phyloP scores from a whole-genome alignment of 371 early-diverging fungal species.

The Mucor saturninus region DNA sequence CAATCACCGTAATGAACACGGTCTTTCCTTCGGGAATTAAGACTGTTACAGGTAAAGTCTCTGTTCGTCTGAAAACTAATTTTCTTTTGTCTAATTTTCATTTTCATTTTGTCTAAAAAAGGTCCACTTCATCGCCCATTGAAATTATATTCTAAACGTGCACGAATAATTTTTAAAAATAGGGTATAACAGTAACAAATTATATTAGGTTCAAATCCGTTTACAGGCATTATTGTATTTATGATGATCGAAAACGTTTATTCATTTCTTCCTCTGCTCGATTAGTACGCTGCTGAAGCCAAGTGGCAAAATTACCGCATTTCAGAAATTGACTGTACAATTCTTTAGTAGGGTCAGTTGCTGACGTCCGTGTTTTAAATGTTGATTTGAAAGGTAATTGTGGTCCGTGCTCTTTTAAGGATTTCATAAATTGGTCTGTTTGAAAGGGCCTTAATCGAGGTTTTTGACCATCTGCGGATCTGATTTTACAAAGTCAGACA shows the following conservation, averaged over 20 bases:
- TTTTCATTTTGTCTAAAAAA: too few species aligned
- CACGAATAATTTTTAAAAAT: too few species aligned
- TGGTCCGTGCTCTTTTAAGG: conserved; percentile 57
- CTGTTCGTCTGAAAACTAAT: too few species aligned
- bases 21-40: too few species aligned
- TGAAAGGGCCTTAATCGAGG: conserved; percentile 58
- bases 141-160: too few species aligned
- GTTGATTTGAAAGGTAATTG: conserved; percentile 58
- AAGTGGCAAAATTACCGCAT: conserved; percentile 95
- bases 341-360: conserved; percentile 57
- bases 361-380: conserved; percentile 52
- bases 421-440: conserved; percentile 58
- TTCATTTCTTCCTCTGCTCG: conserved; percentile 57
- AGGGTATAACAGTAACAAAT: too few species aligned
- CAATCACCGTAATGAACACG: too few species aligned
- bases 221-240: neutral
- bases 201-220: too few species aligned
- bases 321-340: conserved; percentile 89
- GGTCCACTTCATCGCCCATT: too few species aligned
- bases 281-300: conserved; percentile 85
- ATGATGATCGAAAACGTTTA: conserved; percentile 1
- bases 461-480: conserved; percentile 25
- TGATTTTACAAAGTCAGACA: neutral
- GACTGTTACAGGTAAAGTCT: too few species aligned
- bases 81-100: too few species aligned